Evolutionary conservation across 768 basidiomycete species (phyloP).

Genomic region (Mycena leptocephala): DNA sequence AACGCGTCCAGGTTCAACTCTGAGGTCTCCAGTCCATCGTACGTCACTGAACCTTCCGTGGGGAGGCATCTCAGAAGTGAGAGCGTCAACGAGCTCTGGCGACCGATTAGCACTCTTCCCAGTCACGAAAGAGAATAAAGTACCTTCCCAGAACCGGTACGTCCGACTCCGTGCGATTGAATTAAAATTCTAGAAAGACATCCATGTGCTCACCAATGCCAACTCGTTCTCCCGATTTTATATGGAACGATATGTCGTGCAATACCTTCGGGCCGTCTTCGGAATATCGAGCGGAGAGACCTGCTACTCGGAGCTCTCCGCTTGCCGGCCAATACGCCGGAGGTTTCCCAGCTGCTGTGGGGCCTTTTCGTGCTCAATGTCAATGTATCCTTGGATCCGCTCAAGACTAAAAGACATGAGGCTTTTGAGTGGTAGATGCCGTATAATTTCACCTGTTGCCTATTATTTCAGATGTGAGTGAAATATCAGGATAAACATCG

Average conservation of each 20-base stretch:
- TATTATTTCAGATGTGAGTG: slow-evolving; percentile 37
- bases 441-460: neutral
- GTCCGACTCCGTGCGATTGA: slow-evolving; percentile 35
- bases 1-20: slow-evolving; percentile 61
- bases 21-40: slow-evolving; percentile 59
- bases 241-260: slow-evolving; percentile 49
- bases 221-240: slow-evolving; percentile 63
- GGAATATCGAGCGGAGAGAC: slow-evolving; percentile 59
- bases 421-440: slow-evolving; percentile 21
- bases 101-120: neutral
- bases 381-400: slow-evolving; percentile 47
- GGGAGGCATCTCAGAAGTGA: slow-evolving; percentile 65
- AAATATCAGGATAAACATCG: neutral
- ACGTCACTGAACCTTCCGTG: slow-evolving; percentile 47
- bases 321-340: slow-evolving; percentile 68
- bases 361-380: slow-evolving; percentile 60
- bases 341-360: slow-evolving; percentile 49
- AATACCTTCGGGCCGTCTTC: slow-evolving; percentile 24
- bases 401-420: slow-evolving; percentile 21
- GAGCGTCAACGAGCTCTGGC: slow-evolving; percentile 69
- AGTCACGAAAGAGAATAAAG: slow-evolving; percentile 18
- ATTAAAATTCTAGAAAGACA: slow-evolving; percentile 19
- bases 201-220: slow-evolving; percentile 54
- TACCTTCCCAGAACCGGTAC: slow-evolving; percentile 42
- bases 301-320: slow-evolving; percentile 58